phyloP scores from a whole-genome alignment of 257 asterid genomes.

The Paulownia fortunei region DNA sequence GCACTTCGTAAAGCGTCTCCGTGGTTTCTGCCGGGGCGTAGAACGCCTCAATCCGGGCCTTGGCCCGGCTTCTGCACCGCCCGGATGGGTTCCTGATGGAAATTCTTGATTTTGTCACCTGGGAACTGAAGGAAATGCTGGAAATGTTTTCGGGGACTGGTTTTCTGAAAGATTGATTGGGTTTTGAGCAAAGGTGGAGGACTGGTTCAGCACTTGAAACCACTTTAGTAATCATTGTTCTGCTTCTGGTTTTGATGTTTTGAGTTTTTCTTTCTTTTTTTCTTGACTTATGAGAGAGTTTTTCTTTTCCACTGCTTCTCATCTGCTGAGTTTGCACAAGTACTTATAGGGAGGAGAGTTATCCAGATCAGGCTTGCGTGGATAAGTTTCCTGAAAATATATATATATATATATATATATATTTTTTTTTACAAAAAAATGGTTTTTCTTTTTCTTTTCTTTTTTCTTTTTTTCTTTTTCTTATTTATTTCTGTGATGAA shows the following conservation, averaged over 20 bases:
- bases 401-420: no score
- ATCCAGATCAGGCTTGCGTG: neutral
- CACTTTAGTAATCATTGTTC: conserved; percentile 35
- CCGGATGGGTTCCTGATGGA: conserved; percentile 11
- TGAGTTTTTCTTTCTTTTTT: neutral
- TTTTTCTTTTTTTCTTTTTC: no score
- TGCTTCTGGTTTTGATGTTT: neutral
- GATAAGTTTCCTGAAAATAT: neutral
- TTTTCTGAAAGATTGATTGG: neutral
- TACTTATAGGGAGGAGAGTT: neutral
- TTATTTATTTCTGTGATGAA: no score
- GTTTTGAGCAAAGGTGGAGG: conserved; percentile 16
- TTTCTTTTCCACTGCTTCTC: neutral
- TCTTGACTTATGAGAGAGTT: neutral
- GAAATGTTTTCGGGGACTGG: neutral
- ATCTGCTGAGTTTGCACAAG: neutral
- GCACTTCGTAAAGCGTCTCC: conserved; percentile 61
- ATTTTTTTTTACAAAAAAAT: no score
- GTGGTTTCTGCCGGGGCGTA: conserved; percentile 33
- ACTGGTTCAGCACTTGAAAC: conserved; percentile 30
- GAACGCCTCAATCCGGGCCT: conserved; percentile 30
- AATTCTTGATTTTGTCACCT: conserved; percentile 7
- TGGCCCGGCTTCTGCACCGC: conserved; percentile 5
- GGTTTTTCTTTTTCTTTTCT: neutral
- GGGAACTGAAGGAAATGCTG: conserved; percentile 27